Evolutionary conservation across 805 yeast genomes (phyloP), one percentile per base, ranked within the genome.

Genomic region (Sugiyamaella floridensis): DNA sequence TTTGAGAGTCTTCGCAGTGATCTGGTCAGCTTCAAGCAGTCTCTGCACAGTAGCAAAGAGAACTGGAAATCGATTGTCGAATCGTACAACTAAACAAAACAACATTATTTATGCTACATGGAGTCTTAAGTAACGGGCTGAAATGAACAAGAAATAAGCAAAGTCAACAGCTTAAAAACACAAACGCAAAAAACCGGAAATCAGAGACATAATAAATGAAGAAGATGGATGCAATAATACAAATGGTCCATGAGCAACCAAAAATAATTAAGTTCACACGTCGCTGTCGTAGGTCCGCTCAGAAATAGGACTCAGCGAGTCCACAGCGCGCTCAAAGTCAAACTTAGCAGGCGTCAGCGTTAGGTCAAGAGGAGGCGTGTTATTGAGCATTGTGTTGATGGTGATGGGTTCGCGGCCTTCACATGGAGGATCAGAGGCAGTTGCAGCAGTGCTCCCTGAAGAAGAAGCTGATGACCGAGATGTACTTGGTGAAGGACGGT

Each of bases 241-340:
- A 14, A 32, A 11, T 32, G n/a, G 37, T 32, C 4, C 9, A 8
- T 11, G 37, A 32, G 9, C 37, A 10, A 32, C n/a, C 37, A 14
- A 11, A 10, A 14, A 8, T 29, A 11, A 11, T 29, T 8, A 32
- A 14, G 44, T 11, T 20, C 14, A 12, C 12, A 18, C 22, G n/a
- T 45, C 48, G 20, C 52, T 44, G 42, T 49, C 56, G 10, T 37
- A 50, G 11, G 56, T 52, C 32, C 55, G 48, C 40, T 56, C 59
- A 2, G 59, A 56, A 19, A 56, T 56, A 2, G 59, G 59, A 16
- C 59, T 56, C 42, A 55, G 50, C 2, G 54, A 50, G 28, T 41
- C 44, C 18, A 43, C 44, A 9, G 19, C 50, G 32, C 12, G 19
- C 28, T 43, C 32, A 20, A 16, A 10, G 41, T 28, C 41, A 11